Percentiles rank a stretch among this genome's conserved stretches.
Conservation (phyloP, 768 basidiomycete species). For the Hypholoma fasciculare region DNA sequence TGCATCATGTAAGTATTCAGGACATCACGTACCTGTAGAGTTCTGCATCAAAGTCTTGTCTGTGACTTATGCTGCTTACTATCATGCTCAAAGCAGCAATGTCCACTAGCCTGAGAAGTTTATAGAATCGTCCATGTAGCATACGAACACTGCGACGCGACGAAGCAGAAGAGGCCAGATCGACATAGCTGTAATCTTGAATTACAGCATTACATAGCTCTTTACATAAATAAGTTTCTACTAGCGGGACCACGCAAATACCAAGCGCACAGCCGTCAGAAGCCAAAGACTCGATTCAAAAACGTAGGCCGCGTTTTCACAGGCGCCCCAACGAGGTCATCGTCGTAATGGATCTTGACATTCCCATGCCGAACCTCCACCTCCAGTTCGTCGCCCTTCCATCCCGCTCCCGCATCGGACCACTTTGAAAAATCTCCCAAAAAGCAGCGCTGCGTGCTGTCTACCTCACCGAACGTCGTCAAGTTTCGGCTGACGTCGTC, state of each 20-base stretch:
- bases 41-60: too few species aligned
- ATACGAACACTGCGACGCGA: too few species aligned
- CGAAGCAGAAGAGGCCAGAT: too few species aligned
- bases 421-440: conserved; percentile 39
- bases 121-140: too few species aligned
- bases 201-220: too few species aligned
- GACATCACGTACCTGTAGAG: too few species aligned
- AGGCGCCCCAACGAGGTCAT: conserved; percentile 26
- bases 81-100: too few species aligned
- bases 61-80: too few species aligned
- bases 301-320: conserved; percentile 20
- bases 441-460: conserved; percentile 35
- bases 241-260: too few species aligned
- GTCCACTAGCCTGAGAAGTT: too few species aligned
- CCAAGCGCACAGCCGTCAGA: conserved; percentile 11
- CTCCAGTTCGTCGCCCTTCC: conserved; percentile 40
- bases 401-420: conserved; percentile 25
- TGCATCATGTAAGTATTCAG: too few species aligned
- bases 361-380: conserved; percentile 36
- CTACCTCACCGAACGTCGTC: conserved; percentile 32
- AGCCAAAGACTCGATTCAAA: conserved; percentile 24
- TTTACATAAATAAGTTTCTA: not conserved
- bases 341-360: conserved; percentile 37
- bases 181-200: too few species aligned
- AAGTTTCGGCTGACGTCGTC: conserved; percentile 27